These are phyloP conservation scores for Colletotrichum falcatum DNA, from an alignment of 2,329 filamentous ascomycete genomes.

Conservation along the genomic window DNA sequence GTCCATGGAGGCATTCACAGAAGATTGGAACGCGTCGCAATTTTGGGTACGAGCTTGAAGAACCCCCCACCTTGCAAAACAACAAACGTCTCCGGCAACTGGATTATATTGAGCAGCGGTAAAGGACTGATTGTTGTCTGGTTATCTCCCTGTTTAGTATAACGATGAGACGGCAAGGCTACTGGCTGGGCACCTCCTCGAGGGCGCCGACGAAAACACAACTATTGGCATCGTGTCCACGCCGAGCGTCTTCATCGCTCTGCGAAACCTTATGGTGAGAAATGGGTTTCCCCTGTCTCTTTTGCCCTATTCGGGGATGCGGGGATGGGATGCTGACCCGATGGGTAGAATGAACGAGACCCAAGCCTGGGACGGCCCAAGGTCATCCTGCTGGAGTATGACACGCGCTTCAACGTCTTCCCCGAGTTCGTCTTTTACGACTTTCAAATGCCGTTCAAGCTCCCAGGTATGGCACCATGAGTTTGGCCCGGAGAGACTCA, in stretches of 20 bases:
- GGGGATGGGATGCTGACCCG: not conserved
- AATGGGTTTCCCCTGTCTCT: not conserved
- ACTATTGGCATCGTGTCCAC: constrained; percentile 78
- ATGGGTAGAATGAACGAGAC: constrained; percentile 32
- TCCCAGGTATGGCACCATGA: constrained; percentile 61
- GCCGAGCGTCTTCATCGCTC: constrained; percentile 80
- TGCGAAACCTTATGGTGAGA: constrained; percentile 76
- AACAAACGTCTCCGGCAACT: not conserved
- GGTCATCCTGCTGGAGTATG: constrained; percentile 78
- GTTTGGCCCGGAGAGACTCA: not conserved
- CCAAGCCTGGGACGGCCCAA: constrained; percentile 61
- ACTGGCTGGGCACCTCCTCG: constrained; percentile 74
- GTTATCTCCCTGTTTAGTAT: constrained; percentile 63
- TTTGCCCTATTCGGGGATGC: not conserved
- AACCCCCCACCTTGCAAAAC: not conserved
- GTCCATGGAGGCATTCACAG: constrained; percentile 77
- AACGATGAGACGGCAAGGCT: constrained; percentile 76
- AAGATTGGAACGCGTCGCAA: constrained; percentile 87
- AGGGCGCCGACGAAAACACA: constrained; percentile 66
- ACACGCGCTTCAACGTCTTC: constrained; percentile 79
- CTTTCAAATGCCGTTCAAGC: constrained; percentile 74
- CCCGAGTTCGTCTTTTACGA: constrained; percentile 82
- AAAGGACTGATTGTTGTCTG: not conserved
- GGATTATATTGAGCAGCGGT: not conserved
- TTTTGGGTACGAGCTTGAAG: constrained; percentile 74